Evolutionary conservation across 2,329 filamentous ascomycete species (phyloP), one percentile per base, ranked within the genome.

Genomic region (Aureobasidium sp.): DNA sequence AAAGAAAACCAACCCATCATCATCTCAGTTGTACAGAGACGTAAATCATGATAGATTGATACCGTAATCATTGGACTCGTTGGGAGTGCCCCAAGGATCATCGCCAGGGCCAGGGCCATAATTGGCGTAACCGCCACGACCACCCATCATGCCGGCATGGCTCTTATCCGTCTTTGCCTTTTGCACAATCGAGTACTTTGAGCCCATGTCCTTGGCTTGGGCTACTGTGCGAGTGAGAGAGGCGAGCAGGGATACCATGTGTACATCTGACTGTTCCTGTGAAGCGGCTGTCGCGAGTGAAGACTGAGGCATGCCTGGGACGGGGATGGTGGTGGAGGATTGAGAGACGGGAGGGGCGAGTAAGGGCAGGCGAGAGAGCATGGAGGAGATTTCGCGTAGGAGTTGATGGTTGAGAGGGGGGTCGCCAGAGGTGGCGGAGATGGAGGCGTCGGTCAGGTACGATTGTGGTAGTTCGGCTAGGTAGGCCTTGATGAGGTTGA

Each of bases 351-450:
- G 96, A 84, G 93, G 91, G 5, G 88, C 85, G 60, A 97, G 83
- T 20, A 97, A 86, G 42, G 89, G 88, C 31, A 97, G 82, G 57
- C 93, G 88, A 55, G 87, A 87, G 65, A 96, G 84, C 44, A 97
- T 86, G 1, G 92, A 88, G 70, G 92, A 89, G 66, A 97, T 91
- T 66, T 90, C 90, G 65, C 94, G 91, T 36, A 99, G 85, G 45
- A 97, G 87, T 1, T 85, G 82, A 70, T 91, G 83, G 7, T 90
- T 73, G 64, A 78, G 62, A 65, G 76, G 65, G 59, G 70, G 69
- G n/a, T 72, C 69, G 11, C 70, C 68, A 42, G 67, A 72, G 55
- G 65, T 69, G 53, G 63, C 67, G 62, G 72, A 69, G 7, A 74
- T 71, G 27, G 71, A 69, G 44, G 78, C 67, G 52, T 81, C 80